These are phyloP conservation scores for Buddleja alternifolia DNA, from an alignment of 257 asterid species.

Conservation along the genomic window DNA sequence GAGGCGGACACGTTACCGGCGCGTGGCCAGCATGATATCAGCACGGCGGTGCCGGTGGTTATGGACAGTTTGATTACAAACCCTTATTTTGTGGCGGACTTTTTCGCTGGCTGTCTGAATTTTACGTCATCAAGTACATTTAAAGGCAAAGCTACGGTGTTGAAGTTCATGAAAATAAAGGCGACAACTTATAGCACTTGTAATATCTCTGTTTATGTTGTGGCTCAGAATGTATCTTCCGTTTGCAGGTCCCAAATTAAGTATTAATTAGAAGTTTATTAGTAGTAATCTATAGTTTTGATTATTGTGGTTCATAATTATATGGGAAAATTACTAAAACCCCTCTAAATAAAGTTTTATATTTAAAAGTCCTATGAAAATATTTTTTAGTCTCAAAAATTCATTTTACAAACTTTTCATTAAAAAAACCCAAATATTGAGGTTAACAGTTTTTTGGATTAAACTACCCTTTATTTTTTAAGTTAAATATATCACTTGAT, in stretches of 20 bases:
- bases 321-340: no score
- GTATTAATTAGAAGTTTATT: slow-evolving; percentile 18
- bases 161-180: slow-evolving; percentile 47
- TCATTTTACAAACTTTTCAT: no score
- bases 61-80: slow-evolving; percentile 32
- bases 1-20: slow-evolving; percentile 50
- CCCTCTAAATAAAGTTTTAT: no score
- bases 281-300: neutral
- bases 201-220: slow-evolving; percentile 44
- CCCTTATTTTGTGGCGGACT: slow-evolving; percentile 40
- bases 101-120: slow-evolving; percentile 41
- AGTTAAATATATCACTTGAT: no score
- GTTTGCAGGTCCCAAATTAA: slow-evolving; percentile 46
- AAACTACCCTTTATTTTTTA: no score
- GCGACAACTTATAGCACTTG: slow-evolving; percentile 47
- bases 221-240: slow-evolving; percentile 38
- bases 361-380: no score
- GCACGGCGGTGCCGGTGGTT: slow-evolving; percentile 30
- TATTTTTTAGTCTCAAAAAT: no score
- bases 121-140: slow-evolving; percentile 53
- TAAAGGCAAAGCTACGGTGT: slow-evolving; percentile 49
- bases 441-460: no score
- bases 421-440: no score
- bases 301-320: neutral
- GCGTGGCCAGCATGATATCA: slow-evolving; percentile 45